phyloP scores from a whole-genome alignment of 345 rosid species.

The Salix udensis region DNA sequence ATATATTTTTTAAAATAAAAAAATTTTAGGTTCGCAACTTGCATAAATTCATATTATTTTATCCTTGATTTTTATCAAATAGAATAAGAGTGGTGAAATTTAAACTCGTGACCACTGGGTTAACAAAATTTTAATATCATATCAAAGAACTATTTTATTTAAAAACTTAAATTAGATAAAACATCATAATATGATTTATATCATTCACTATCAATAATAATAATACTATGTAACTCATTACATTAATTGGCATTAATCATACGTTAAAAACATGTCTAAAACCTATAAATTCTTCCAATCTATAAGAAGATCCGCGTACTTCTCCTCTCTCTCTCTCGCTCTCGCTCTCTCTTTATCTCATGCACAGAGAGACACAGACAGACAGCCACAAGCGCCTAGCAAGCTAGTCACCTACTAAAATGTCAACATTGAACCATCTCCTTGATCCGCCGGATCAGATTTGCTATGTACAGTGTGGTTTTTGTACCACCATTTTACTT shows the following conservation, averaged over 20 bases:
- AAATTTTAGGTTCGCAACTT: accelerated
- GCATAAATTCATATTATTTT: accelerated
- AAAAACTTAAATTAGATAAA: no score
- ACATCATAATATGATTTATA: no score
- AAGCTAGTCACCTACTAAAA: neutral
- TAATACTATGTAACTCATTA: neutral
- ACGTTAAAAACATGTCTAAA: neutral
- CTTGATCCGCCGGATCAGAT: conserved; percentile 86
- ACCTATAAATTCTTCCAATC: conserved; percentile 18
- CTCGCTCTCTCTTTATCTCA: neutral
- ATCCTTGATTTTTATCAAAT: no score
- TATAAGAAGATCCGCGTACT: conserved; percentile 14
- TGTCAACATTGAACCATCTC: conserved; percentile 60
- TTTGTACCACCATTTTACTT: conserved; percentile 84
- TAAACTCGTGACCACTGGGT: accelerated
- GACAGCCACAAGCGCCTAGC: neutral
- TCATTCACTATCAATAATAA: neutral
- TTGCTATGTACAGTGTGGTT: conserved; percentile 95
- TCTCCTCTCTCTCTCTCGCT: neutral
- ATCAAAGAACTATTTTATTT: no score
- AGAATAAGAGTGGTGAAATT: accelerated
- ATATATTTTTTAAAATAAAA: no score
- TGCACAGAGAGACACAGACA: neutral
- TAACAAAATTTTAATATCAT: no score
- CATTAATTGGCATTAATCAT: neutral